These are phyloP conservation scores for Leccinum griseonigrum DNA, from an alignment of 1,284 basidiomycete species.

Conservation along the genomic window DNA sequence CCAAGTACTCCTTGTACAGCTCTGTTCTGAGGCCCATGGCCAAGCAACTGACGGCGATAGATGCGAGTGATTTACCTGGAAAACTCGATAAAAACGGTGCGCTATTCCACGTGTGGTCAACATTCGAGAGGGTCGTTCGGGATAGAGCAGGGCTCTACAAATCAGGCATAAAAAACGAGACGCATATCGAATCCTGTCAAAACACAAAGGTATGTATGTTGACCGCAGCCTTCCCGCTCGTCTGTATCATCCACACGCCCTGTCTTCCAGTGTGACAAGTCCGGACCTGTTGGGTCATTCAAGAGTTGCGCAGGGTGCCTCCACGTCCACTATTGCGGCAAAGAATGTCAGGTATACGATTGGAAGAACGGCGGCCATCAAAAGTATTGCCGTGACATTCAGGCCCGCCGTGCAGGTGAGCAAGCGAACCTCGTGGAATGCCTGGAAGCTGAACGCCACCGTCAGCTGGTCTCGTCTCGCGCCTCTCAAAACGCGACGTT, in stretches of 20 bases:
- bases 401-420: slow-evolving; percentile 27
- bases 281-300: slow-evolving; percentile 26
- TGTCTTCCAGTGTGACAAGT: slow-evolving; percentile 23
- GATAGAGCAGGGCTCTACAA: slow-evolving; percentile 15
- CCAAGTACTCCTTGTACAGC: slow-evolving; percentile 28
- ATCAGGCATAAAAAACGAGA: slow-evolving; percentile 7
- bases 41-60: slow-evolving; percentile 17
- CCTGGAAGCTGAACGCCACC: slow-evolving; percentile 2
- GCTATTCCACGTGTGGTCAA: slow-evolving; percentile 20
- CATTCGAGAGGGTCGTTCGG: slow-evolving; percentile 21
- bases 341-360: slow-evolving; percentile 31
- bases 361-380: slow-evolving; percentile 29
- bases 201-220: slow-evolving; percentile 26
- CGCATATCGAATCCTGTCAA: slow-evolving; percentile 27
- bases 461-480: slow-evolving; percentile 23
- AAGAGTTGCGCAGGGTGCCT: slow-evolving; percentile 30
- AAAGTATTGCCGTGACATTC: slow-evolving; percentile 28
- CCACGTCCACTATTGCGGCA: slow-evolving; percentile 32
- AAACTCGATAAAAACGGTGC: slow-evolving; percentile 18
- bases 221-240: neutral
- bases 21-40: slow-evolving; percentile 18
- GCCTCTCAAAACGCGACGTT: slow-evolving; percentile 25
- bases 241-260: neutral
- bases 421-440: neutral
- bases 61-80: slow-evolving; percentile 9